Evolutionary conservation across 2,329 filamentous ascomycete genomes (phyloP).

Genomic region (Ophiocordyceps camponoti-saundersi): DNA sequence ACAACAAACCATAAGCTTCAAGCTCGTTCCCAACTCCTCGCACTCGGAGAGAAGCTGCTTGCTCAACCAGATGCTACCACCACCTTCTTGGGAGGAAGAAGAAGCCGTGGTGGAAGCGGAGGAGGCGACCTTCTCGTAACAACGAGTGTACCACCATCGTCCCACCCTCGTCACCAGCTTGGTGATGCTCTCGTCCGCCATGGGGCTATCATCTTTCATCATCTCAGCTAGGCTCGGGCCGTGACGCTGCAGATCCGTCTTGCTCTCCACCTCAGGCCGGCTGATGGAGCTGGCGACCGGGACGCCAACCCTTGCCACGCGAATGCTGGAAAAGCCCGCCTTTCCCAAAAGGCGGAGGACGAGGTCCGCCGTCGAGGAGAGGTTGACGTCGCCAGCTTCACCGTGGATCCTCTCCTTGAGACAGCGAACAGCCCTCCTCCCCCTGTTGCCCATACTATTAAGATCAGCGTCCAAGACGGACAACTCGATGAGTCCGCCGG

Average conservation of each 20-base stretch:
- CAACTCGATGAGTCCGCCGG: slow-evolving; percentile 64
- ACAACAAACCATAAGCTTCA: slow-evolving; percentile 83
- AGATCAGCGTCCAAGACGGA: slow-evolving; percentile 65
- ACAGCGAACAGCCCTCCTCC: slow-evolving; percentile 48
- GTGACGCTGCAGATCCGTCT: slow-evolving; percentile 1
- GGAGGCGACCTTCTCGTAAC: slow-evolving; percentile 62
- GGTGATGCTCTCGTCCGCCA: slow-evolving; percentile 70
- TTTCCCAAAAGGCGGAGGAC: slow-evolving; percentile 51
- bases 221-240: slow-evolving; percentile 50
- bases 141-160: slow-evolving; percentile 90
- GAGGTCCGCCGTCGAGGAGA: slow-evolving; percentile 42
- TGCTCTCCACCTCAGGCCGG: slow-evolving; percentile 8
- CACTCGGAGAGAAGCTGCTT: slow-evolving; percentile 64
- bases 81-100: slow-evolving; percentile 9
- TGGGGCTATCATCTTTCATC: slow-evolving; percentile 51
- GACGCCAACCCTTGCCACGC: slow-evolving; percentile 61
- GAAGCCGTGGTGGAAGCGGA: not conserved
- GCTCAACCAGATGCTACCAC: slow-evolving; percentile 60
- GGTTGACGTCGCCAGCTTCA: slow-evolving; percentile 38
- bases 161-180: slow-evolving; percentile 86
- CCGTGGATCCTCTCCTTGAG: slow-evolving; percentile 56
- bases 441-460: slow-evolving; percentile 63
- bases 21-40: slow-evolving; percentile 68
- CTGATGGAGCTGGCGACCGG: slow-evolving; percentile 44
- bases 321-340: slow-evolving; percentile 54